phyloP scores from a whole-genome alignment of 1,139 yeast species.

The Arxiozyma telluris region DNA sequence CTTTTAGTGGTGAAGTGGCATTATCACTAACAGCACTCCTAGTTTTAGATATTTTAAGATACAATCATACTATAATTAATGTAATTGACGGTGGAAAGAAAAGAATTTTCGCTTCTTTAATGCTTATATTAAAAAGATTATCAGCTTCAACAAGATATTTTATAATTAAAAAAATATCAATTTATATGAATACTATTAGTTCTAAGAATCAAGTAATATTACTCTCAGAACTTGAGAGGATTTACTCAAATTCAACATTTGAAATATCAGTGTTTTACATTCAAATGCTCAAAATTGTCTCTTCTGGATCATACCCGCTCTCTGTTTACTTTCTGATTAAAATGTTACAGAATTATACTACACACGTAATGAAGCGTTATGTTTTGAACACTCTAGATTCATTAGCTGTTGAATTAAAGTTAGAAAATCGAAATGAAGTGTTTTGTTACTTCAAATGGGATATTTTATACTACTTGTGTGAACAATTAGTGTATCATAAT shows the following conservation, averaged over 20 bases:
- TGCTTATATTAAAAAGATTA: slow-evolving; percentile 13
- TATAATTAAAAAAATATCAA: slow-evolving; percentile 9
- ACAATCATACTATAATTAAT: slow-evolving; percentile 14
- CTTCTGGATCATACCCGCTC: not conserved
- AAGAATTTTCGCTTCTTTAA: slow-evolving; percentile 19
- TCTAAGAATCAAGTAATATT: slow-evolving; percentile 23
- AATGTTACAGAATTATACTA: not conserved
- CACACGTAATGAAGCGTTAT: not conserved
- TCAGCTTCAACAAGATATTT: slow-evolving; percentile 8
- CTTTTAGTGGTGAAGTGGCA: slow-evolving; percentile 18
- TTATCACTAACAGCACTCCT: slow-evolving; percentile 11
- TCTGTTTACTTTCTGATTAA: not conserved
- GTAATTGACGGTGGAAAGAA: slow-evolving; percentile 23
- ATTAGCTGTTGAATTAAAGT: not conserved
- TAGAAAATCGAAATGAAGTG: not conserved
- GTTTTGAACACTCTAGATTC: not conserved
- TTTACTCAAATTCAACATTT: slow-evolving; percentile 10
- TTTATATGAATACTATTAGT: slow-evolving; percentile 20
- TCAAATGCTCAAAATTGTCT: not conserved
- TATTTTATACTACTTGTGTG: not conserved
- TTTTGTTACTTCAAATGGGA: not conserved
- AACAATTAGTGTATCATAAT: not conserved
- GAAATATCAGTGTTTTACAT: not conserved
- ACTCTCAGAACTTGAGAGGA: slow-evolving; percentile 17
- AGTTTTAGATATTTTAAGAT: slow-evolving; percentile 14